Evolutionary conservation across 768 basidiomycete species (phyloP).

Genomic region (Mycena metata): DNA sequence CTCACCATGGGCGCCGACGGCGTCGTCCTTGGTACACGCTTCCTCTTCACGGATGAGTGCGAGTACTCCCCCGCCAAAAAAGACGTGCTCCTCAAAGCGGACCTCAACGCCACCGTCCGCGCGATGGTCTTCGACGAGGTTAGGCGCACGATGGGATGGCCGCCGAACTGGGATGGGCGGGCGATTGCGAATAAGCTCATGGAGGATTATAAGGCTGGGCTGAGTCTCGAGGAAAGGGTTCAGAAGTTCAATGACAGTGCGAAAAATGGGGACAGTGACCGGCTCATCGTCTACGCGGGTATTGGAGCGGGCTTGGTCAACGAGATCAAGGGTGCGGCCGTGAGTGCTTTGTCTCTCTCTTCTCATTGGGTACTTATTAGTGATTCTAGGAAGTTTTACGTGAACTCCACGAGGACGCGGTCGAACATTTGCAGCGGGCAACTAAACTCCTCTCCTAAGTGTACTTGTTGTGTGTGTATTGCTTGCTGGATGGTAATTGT

Average conservation of each 20-base stretch:
- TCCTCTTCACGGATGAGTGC: slow-evolving; percentile 61
- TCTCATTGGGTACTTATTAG: no score
- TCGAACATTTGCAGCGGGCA: no score
- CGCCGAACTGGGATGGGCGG: slow-evolving; percentile 56
- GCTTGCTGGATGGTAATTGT: no score
- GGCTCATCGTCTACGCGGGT: slow-evolving; percentile 60
- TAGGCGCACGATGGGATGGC: slow-evolving; percentile 54
- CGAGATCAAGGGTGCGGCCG: slow-evolving; percentile 43
- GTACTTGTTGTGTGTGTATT: no score
- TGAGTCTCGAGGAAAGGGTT: slow-evolving; percentile 45
- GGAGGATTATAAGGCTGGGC: slow-evolving; percentile 47
- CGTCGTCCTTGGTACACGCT: slow-evolving; percentile 62
- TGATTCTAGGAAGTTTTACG: slow-evolving; percentile 29
- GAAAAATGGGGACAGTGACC: slow-evolving; percentile 45
- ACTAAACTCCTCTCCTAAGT: no score
- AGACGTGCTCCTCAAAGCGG: slow-evolving; percentile 51
- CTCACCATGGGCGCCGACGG: no score
- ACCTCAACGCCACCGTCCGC: slow-evolving; percentile 50
- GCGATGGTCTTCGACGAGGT: slow-evolving; percentile 57
- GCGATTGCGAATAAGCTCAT: slow-evolving; percentile 53
- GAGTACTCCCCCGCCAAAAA: slow-evolving; percentile 56
- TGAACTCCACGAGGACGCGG: slow-evolving; percentile 19
- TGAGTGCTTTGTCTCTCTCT: not conserved
- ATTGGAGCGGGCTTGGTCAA: slow-evolving; percentile 52
- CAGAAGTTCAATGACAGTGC: slow-evolving; percentile 46